Conservation (phyloP, 768 basidiomycete species). For the Hygrophorus pudorinus region DNA sequence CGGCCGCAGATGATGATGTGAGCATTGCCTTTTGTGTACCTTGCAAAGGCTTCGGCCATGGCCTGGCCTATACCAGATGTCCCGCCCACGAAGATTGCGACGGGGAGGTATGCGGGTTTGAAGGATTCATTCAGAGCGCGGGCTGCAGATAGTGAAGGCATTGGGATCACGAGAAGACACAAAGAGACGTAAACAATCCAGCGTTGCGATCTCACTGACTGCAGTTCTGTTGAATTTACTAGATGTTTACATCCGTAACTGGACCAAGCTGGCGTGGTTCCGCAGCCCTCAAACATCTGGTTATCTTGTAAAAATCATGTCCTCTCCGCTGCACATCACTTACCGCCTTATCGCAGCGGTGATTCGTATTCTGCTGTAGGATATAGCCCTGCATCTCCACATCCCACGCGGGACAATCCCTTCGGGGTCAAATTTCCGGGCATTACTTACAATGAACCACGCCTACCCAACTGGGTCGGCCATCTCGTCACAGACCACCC, state of each 20-base stretch:
- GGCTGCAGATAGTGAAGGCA: constrained; percentile 22
- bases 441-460: constrained; percentile 33
- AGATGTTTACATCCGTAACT: constrained; percentile 5
- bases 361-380: constrained; percentile 49
- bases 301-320: constrained; percentile 41
- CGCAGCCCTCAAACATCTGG: constrained; percentile 27
- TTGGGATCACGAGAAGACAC: too few species aligned
- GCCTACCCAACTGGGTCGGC: constrained; percentile 53
- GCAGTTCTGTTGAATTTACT: too few species aligned
- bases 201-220: not conserved
- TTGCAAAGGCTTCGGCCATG: constrained; percentile 35
- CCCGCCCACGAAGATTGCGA: constrained; percentile 34
- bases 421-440: constrained; percentile 44
- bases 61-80: constrained; percentile 40
- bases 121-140: constrained; percentile 22
- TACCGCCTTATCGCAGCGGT: constrained; percentile 31
- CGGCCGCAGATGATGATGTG: constrained; percentile 46
- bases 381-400: constrained; percentile 10
- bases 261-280: constrained; percentile 34
- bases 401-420: constrained; percentile 33
- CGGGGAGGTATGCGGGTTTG: constrained; percentile 9
- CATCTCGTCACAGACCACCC: constrained; percentile 38
- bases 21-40: constrained; percentile 38
- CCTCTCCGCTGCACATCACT: constrained; percentile 1
- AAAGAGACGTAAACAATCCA: too few species aligned